phyloP scores from a whole-genome alignment of 2,329 filamentous ascomycete species.

The Phialophora macrospora region DNA sequence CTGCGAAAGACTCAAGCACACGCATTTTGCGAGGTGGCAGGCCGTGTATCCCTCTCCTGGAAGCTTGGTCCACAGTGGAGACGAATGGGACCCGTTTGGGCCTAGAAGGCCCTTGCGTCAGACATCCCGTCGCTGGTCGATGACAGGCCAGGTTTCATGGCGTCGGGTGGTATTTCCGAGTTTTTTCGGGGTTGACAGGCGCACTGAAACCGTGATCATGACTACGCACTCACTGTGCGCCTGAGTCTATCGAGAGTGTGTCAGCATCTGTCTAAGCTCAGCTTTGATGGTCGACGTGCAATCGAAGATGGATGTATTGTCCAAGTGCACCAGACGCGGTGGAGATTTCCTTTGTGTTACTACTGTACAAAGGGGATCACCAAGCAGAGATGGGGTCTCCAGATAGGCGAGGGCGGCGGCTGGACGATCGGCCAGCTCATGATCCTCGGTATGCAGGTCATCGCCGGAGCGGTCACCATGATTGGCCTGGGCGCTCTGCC shows the following conservation, averaged over 20 bases:
- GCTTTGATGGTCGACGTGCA: background rate
- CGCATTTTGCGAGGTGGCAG: background rate
- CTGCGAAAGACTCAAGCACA: background rate
- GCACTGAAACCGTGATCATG: conserved; percentile 29
- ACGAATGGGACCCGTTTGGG: conserved; percentile 4
- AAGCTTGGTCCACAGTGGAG: conserved; percentile 14
- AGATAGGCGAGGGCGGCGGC: conserved; percentile 35
- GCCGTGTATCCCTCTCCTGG: background rate
- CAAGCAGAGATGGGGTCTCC: conserved; percentile 15
- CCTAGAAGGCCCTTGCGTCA: conserved; percentile 1
- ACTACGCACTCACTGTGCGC: conserved; percentile 25
- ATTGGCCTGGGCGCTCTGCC: conserved; percentile 26
- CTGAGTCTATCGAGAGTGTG: conserved; percentile 1
- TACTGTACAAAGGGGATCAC: conserved; percentile 9
- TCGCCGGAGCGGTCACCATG: conserved; percentile 22
- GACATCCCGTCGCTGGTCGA: background rate
- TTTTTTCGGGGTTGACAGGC: conserved; percentile 13
- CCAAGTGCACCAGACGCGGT: background rate
- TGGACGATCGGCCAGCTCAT: conserved; percentile 30
- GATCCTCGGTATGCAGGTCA: conserved; percentile 35
- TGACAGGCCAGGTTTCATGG: conserved; percentile 25
- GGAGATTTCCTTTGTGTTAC: conserved; percentile 12
- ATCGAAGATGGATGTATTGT: background rate
- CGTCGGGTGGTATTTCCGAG: conserved; percentile 31
- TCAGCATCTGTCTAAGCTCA: conserved; percentile 8